Percentiles rank a stretch among this genome's conserved stretches.
These are phyloP conservation scores for Dryas octopetala DNA, from an alignment of 306 rosid genomes.

Conservation along the genomic window DNA sequence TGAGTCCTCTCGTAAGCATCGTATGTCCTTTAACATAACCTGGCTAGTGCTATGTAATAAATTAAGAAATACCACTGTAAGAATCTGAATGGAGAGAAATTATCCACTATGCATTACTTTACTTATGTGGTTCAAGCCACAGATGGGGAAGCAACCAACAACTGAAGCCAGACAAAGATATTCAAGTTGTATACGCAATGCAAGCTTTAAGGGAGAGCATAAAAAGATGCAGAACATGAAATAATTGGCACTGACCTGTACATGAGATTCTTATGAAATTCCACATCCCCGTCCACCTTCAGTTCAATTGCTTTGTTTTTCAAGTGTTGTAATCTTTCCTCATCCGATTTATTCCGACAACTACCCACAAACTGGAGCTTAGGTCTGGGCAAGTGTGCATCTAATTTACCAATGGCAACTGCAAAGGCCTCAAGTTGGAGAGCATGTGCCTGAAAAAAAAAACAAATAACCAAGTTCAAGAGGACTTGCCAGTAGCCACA, in stretches of 20 bases:
- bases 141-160: background rate
- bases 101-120: no score
- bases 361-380: constrained; percentile 92
- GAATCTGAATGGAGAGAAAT: no score
- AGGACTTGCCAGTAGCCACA: constrained; percentile 16
- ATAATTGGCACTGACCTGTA: constrained; percentile 60
- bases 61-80: no score
- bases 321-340: constrained; percentile 73
- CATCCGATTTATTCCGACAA: constrained; percentile 82
- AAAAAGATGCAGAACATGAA: constrained; percentile 4
- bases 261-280: constrained; percentile 70
- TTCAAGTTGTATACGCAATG: background rate
- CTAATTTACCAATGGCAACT: constrained; percentile 61
- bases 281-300: constrained; percentile 65
- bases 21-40: background rate
- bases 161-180: background rate
- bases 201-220: background rate
- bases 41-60: no score
- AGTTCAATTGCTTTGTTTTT: constrained; percentile 65
- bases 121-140: background rate
- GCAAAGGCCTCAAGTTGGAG: constrained; percentile 97
- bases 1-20: background rate
- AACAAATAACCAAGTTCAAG: constrained; percentile 29
- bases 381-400: constrained; percentile 54
- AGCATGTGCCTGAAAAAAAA: constrained; percentile 62